These are phyloP conservation scores for Vanilla planifolia DNA, from an alignment of 106 monocot genomes.

Conservation along the genomic window DNA sequence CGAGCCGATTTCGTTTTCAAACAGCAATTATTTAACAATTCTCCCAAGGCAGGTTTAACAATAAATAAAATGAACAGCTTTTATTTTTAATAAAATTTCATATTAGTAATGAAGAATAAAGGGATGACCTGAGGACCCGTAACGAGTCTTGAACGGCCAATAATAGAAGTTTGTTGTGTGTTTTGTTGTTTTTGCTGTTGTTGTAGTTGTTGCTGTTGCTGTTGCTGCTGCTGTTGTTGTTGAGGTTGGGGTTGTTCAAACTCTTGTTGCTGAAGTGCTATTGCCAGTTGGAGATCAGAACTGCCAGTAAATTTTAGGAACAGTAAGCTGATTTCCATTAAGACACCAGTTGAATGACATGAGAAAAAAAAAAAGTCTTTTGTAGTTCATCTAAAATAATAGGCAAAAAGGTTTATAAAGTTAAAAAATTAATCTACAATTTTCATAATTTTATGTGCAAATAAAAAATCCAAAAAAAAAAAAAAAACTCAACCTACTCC, in stretches of 20 bases:
- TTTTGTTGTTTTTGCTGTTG: slow-evolving; percentile 21
- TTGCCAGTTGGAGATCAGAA: slow-evolving; percentile 78
- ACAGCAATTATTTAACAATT: neutral
- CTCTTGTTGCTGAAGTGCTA: slow-evolving; percentile 78
- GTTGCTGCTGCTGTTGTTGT: neutral
- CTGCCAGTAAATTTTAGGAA: slow-evolving; percentile 39
- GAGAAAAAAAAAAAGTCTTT: too few species aligned
- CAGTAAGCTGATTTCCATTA: too few species aligned
- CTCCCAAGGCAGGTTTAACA: too few species aligned
- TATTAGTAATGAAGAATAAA: neutral
- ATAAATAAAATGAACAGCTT: neutral
- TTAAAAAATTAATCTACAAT: too few species aligned
- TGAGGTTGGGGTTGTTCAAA: slow-evolving; percentile 55
- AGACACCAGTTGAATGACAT: too few species aligned
- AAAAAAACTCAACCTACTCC: too few species aligned
- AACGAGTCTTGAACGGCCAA: slow-evolving; percentile 40
- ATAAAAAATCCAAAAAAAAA: too few species aligned
- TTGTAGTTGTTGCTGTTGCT: slow-evolving; percentile 17
- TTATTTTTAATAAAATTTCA: neutral
- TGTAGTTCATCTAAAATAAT: too few species aligned
- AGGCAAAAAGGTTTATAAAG: too few species aligned
- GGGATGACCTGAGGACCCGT: slow-evolving; percentile 51
- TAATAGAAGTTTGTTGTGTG: slow-evolving; percentile 28
- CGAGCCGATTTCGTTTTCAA: neutral
- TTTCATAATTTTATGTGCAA: too few species aligned